phyloP scores from a whole-genome alignment of 768 basidiomycete species.

The Mycena galericulata region DNA sequence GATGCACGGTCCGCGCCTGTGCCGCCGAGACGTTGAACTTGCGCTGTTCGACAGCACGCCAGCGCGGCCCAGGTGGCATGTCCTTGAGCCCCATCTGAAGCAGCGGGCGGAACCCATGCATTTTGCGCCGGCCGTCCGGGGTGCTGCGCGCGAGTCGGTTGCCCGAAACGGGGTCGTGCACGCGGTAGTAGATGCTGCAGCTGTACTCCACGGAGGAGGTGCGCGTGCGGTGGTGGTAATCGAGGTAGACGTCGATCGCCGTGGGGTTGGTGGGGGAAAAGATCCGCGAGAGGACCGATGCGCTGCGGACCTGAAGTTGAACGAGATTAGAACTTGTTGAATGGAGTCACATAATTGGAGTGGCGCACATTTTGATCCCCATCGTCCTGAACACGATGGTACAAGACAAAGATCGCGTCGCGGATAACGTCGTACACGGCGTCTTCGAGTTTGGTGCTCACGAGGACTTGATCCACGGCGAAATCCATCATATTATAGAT shows the following conservation, averaged over 20 bases:
- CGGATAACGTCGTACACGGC: too few species aligned
- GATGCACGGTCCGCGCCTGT: neutral
- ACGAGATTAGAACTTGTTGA: too few species aligned
- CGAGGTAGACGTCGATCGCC: neutral
- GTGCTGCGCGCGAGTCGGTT: neutral
- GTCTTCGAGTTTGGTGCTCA: too few species aligned
- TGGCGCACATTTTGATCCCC: too few species aligned
- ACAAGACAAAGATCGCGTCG: too few species aligned
- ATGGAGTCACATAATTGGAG: too few species aligned
- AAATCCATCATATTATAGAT: too few species aligned
- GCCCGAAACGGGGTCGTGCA: neutral
- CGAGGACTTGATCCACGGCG: too few species aligned
- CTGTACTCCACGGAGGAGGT: neutral
- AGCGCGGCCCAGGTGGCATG: neutral
- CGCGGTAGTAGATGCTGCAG: constrained; percentile 2
- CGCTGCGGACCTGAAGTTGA: neutral
- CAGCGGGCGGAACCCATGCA: neutral
- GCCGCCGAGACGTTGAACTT: neutral
- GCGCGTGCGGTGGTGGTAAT: neutral
- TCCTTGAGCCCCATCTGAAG: neutral
- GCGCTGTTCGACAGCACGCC: neutral
- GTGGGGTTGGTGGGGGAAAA: constrained; percentile 1
- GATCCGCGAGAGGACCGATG: neutral
- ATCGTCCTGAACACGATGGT: too few species aligned
- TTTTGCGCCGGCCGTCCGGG: neutral